Conservation (phyloP, 345 rosid genomes). For the Barbarea vulgaris region DNA sequence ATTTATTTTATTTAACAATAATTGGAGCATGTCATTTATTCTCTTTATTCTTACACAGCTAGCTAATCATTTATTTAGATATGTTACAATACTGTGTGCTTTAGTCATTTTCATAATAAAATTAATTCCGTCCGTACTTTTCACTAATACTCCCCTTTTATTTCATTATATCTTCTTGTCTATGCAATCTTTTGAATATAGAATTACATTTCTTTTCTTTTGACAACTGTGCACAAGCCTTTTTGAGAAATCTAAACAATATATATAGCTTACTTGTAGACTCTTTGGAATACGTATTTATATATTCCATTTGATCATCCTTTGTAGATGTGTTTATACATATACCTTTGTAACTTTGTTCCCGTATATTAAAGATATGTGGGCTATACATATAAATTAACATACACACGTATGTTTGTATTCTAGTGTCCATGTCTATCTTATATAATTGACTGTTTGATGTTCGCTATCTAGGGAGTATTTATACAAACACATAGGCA, state of each 20-base stretch:
- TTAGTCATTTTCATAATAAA: constrained; percentile 13
- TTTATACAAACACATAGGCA: neutral
- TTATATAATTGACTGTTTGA: neutral
- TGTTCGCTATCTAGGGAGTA: constrained; percentile 3
- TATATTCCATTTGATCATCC: constrained; percentile 16
- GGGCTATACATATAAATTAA: constrained; percentile 3
- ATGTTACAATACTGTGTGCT: constrained; percentile 32
- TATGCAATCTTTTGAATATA: constrained; percentile 27
- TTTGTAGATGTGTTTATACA: constrained; percentile 8
- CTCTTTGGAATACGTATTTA: constrained; percentile 24
- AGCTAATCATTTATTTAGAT: constrained; percentile 32
- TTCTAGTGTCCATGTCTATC: constrained; percentile 5
- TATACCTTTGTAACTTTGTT: constrained; percentile 15
- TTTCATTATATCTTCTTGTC: constrained; percentile 26
- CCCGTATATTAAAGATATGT: constrained; percentile 12
- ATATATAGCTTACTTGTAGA: constrained; percentile 13
- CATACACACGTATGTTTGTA: neutral
- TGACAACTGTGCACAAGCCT: constrained; percentile 43
- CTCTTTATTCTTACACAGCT: constrained; percentile 39
- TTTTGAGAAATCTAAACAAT: constrained; percentile 26
- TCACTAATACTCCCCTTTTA: constrained; percentile 20
- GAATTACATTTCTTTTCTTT: constrained; percentile 7
- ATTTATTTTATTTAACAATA: constrained; percentile 38
- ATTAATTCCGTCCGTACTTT: constrained; percentile 15
- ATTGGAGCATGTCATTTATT: constrained; percentile 45